Evolutionary conservation across 345 rosid species (phyloP), one percentile per base, ranked within the genome.

Genomic region (Salix purpurea): DNA sequence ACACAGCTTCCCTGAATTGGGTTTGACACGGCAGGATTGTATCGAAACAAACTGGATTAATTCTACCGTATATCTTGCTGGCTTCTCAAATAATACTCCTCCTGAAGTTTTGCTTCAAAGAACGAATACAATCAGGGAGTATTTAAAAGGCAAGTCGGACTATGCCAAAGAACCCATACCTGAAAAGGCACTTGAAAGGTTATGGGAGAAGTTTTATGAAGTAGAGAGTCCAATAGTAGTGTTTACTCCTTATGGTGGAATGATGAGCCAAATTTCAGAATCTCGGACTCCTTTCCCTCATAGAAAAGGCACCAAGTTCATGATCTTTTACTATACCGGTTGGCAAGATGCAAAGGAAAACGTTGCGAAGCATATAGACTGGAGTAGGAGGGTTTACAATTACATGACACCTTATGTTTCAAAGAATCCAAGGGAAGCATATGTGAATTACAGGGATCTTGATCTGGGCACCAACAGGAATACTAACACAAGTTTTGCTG

Each of bases 161-260:
- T 84, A 71, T 26, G 86, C 70, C 11, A 79, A 36, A 40, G 67
- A 70, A 39, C 80, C 84, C 10, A 81, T 84, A 15, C 78, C 86
- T 4, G 73, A 76, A 70, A 68, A 68, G 0, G 78, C 66, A 9
- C 69, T 84, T 19, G 64, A 67, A 50, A 32, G 72, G 18, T 12
- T 66, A 14, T 91, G 89, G 83, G 56, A 75, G 68, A 86, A 83
- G 66, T 4, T 91, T 7, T 2, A 83, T 7, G 44, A 86, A 75
- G 91, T 83, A 70, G 90, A 91, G 2, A 16, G n/a, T 7, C 86
- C 96, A 0, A 19, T 84, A 74, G 83, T 82, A 87, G 84, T 88
- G 72, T 89, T 86, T 90, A 90, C 77, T 13, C 44, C 44, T 40
- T 40, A 40, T 1, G 44, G 44, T 40, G 44, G 44, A 40, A 40